Evolutionary conservation across 805 yeast genomes (phyloP), one percentile per base, ranked within the genome.

Genomic region (Candida oleophila): DNA sequence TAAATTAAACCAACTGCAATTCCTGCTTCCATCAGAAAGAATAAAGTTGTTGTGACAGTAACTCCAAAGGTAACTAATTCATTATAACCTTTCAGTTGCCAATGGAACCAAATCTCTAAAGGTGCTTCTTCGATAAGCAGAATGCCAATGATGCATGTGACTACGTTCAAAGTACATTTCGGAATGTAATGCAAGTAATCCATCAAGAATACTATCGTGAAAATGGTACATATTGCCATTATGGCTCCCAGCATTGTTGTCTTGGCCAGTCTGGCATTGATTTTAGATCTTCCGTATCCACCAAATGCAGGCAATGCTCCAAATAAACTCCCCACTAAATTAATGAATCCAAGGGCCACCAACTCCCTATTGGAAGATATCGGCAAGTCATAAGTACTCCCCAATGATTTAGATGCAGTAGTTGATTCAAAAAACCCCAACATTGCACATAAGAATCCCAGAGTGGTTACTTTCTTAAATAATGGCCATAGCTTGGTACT

Each of bases 401-500:
- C 94, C 22, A 94, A 69, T 0, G 96, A 80, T 63, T 94, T 89
- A 16, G 91, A 87, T 0, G 97, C 97, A 0, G 96, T 90, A 0
- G 97, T 87, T 5, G 96, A 85, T 62, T 92, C 97, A 55, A 92
- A 87, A 60, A 92, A 89, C 0, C 98, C 98, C 33, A 92, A 68
- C 59, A 89, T 78, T 0, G 97, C 95, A 50, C 88, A 81, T 47
- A 86, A 76, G 50, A 90, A 81, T 2, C 76, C 76, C 0, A 94
- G 80, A 0, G 92, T 76, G n/a, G 82, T 74, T 55, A 89, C 76
- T 42, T 82, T 65, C 21, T 75, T 73, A 43, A 78, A 74, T 49
- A 85, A 77, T 49, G 77, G 70, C 33, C 71, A 71, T 48, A 75
- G 69, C 16, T 71, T 70, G 2, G 68, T 54, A 1, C 80, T 61